A percentile compares a stretch with the other conserved stretches of the same genome.
Conservation (phyloP, 352 stramenopile genomes). For the Aphanomyces euteiches region DNA sequence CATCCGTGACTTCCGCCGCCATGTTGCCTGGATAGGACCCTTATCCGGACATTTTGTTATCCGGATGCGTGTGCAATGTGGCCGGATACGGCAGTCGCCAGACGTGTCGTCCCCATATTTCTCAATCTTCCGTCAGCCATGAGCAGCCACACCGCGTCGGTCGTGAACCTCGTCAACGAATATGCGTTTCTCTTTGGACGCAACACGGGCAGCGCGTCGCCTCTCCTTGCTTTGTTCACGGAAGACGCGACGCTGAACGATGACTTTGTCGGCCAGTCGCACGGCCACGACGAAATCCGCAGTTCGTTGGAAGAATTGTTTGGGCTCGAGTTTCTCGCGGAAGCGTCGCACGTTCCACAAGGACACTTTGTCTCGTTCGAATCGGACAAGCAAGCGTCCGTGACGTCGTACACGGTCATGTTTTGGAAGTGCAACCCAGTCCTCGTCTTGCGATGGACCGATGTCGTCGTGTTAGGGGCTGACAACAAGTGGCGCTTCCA, state of each 20-base stretch:
- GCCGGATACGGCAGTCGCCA: no score
- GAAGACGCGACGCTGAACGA: constrained; percentile 69
- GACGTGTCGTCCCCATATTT: not conserved
- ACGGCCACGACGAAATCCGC: constrained; percentile 66
- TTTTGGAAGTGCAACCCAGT: constrained; percentile 85
- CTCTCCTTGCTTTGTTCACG: constrained; percentile 64
- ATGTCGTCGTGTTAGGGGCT: constrained; percentile 69
- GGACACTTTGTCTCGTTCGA: constrained; percentile 69
- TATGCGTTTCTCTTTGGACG: constrained; percentile 75
- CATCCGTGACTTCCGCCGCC: no score
- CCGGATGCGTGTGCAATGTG: no score
- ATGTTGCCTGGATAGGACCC: no score
- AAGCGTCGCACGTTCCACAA: constrained; percentile 76
- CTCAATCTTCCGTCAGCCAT: not conserved
- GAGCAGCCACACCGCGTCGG: constrained; percentile 45
- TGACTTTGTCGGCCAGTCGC: constrained; percentile 68
- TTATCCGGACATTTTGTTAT: no score
- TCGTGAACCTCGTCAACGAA: constrained; percentile 83
- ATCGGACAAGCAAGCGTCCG: constrained; percentile 48
- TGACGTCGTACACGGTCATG: constrained; percentile 62
- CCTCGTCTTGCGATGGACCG: constrained; percentile 78
- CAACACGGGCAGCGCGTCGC: constrained; percentile 45
- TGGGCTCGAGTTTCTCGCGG: constrained; percentile 72
- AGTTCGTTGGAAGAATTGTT: constrained; percentile 61
- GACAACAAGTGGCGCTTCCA: constrained; percentile 68